These are phyloP conservation scores for Lobosporangium transversale DNA, from an alignment of 192 early-diverging fungal genomes.

Conservation along the genomic window DNA sequence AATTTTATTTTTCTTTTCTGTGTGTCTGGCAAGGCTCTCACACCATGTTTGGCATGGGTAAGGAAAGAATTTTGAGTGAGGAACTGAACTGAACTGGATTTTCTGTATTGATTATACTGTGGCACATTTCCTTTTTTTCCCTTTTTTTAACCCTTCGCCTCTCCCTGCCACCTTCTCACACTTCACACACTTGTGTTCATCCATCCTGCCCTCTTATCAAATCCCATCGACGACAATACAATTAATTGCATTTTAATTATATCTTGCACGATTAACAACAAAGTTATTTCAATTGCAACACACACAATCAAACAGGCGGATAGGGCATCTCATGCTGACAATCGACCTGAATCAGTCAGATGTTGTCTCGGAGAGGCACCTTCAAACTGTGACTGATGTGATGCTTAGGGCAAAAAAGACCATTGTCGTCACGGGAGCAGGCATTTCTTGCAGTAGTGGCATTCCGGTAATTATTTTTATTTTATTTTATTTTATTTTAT, in stretches of 20 bases:
- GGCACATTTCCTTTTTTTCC: neutral
- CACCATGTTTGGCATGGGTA: too few species aligned
- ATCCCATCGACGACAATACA: neutral
- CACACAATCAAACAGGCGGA: too few species aligned
- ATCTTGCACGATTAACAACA: too few species aligned
- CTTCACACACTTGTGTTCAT: neutral
- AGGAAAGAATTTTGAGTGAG: conserved; percentile 4
- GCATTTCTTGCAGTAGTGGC: conserved; percentile 88
- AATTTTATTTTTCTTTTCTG: too few species aligned
- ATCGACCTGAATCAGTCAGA: conserved; percentile 41
- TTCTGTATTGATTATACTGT: neutral
- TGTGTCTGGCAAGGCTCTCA: too few species aligned
- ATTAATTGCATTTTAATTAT: too few species aligned
- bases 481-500: too few species aligned
- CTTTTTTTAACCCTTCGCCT: too few species aligned
- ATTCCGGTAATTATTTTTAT: conserved; percentile 89
- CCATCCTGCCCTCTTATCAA: neutral
- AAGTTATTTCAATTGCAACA: too few species aligned
- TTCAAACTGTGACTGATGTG: conserved; percentile 32
- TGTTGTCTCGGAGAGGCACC: conserved; percentile 17
- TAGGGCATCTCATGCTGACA: conserved; percentile 37
- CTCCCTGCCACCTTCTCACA: neutral
- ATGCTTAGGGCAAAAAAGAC: conserved; percentile 61
- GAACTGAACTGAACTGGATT: too few species aligned
- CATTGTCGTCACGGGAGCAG: conserved; percentile 87